A percentile compares a stretch with the other conserved stretches of the same genome.
These are phyloP conservation scores for Dunaliella sp. DNA, from an alignment of 139 green algal genomes.

Conservation along the genomic window DNA sequence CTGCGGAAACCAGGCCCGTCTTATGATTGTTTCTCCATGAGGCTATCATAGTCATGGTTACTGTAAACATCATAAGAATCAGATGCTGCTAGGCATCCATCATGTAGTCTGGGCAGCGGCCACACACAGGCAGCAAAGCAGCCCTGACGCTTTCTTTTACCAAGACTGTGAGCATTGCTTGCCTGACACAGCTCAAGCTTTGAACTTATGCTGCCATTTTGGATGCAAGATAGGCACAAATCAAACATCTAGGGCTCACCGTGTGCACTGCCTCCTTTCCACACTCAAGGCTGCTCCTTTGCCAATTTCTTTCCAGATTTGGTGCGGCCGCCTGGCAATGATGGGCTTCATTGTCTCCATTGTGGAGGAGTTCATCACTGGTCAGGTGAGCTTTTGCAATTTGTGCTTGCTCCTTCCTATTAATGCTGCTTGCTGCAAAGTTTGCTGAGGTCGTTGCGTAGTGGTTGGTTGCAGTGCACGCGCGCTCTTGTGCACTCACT, in stretches of 20 bases:
- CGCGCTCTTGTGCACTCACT: slow-evolving; percentile 37
- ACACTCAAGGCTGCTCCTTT: neutral
- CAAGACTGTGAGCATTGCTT: neutral
- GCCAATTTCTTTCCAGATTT: slow-evolving; percentile 32
- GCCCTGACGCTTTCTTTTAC: neutral
- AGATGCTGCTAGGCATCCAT: neutral
- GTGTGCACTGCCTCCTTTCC: neutral
- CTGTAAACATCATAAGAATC: no score
- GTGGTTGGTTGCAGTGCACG: slow-evolving; percentile 31
- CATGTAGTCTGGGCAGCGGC: no score
- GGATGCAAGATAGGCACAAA: no score
- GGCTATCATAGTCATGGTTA: no score
- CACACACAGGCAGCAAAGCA: no score
- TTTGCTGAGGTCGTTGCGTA: no score
- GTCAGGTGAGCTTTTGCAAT: neutral
- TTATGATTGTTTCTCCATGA: no score
- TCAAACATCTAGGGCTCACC: no score
- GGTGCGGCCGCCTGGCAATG: slow-evolving; percentile 64
- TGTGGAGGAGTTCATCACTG: slow-evolving; percentile 52
- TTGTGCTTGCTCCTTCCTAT: neutral
- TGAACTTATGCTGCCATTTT: neutral
- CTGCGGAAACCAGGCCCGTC: no score
- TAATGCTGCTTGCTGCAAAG: neutral
- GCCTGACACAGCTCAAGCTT: neutral
- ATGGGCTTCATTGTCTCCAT: slow-evolving; percentile 60